Evolutionary conservation across 768 basidiomycete species (phyloP).

Genomic region (Amanita pseudoporphyria): DNA sequence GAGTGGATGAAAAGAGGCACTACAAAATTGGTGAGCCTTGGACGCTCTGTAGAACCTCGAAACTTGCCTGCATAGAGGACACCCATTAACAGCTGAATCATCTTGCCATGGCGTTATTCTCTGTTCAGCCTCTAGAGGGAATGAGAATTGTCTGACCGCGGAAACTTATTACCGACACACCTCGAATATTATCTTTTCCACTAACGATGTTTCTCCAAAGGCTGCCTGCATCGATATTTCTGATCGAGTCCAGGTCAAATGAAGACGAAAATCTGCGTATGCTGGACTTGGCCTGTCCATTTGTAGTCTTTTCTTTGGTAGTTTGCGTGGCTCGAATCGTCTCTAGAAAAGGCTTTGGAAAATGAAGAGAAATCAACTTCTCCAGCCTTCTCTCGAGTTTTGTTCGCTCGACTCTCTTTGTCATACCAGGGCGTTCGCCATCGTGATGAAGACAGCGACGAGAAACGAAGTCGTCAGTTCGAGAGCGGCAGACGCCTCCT

Average conservation of each 20-base stretch:
- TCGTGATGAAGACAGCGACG: constrained; percentile 29
- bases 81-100: constrained; percentile 65
- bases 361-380: constrained; percentile 74
- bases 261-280: constrained; percentile 54
- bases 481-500: constrained; percentile 66
- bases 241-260: constrained; percentile 63
- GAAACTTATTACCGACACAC: constrained; percentile 26
- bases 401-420: constrained; percentile 66
- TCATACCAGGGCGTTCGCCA: constrained; percentile 24
- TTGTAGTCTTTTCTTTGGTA: constrained; percentile 7
- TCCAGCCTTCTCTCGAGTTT: constrained; percentile 82
- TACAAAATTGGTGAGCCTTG: constrained; percentile 13
- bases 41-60: neutral
- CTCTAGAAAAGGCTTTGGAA: constrained; percentile 25
- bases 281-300: constrained; percentile 13
- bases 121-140: constrained; percentile 64
- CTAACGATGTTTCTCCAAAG: constrained; percentile 57
- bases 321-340: constrained; percentile 11
- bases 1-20: constrained; percentile 74
- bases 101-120: constrained; percentile 93
- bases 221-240: constrained; percentile 54
- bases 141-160: constrained; percentile 5
- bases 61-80: constrained; percentile 76
- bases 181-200: constrained; percentile 52
- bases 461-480: constrained; percentile 76